Evolutionary conservation across 1,284 basidiomycete genomes (phyloP).

Genomic region (Sutorius eximius): DNA sequence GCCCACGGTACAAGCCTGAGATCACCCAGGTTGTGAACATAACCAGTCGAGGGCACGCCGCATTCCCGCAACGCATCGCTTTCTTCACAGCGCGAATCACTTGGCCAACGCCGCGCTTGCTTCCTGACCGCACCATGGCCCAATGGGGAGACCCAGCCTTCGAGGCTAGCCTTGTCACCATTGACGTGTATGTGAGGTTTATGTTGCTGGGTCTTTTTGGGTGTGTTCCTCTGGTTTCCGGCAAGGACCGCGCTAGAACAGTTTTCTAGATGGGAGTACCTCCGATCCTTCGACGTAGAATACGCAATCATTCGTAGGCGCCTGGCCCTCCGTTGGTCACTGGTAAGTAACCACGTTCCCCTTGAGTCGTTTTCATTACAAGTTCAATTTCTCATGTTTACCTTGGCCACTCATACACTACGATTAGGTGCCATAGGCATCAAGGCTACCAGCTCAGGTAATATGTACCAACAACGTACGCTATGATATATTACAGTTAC

Average conservation of each 20-base stretch:
- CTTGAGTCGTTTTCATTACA: neutral
- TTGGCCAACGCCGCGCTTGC: no score
- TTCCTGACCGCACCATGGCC: neutral
- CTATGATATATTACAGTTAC: no score
- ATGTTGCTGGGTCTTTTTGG: neutral
- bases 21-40: no score
- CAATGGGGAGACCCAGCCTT: neutral
- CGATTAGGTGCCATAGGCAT: neutral
- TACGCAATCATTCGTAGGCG: neutral
- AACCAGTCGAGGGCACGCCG: no score
- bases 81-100: neutral
- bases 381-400: neutral
- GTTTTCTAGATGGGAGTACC: neutral
- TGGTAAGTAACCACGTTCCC: neutral
- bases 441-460: neutral
- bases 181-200: neutral
- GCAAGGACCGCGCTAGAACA: neutral
- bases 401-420: neutral
- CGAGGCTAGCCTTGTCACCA: neutral
- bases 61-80: neutral
- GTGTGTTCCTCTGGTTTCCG: neutral
- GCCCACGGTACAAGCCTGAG: no score
- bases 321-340: neutral
- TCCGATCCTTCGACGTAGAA: neutral
- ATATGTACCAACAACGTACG: no score